Base-by-base conservation (phyloP, 2,329 filamentous ascomycete genomes). In the Lachnellula arida region DNA sequence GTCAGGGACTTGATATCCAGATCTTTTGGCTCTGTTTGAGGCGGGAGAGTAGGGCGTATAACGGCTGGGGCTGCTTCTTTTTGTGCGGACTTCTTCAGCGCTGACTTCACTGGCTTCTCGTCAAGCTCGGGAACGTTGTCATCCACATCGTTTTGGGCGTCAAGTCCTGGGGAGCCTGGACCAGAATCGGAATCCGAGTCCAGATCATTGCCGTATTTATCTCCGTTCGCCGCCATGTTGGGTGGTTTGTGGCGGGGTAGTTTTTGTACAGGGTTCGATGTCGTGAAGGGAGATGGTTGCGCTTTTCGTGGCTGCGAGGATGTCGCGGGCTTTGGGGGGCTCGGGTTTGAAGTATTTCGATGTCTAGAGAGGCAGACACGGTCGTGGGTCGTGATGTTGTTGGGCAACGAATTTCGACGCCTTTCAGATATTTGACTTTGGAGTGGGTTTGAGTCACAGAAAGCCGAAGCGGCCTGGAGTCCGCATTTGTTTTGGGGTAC, bases 21-120 rank as follows among this genome's bases (percentile, higher is more conserved):
- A 67, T 91, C 87, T 73, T 88, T 85, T 68, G 94, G 91, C 66
- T 99, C 89, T 64, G 94, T 96, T 79, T 99, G 94, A 66, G 91
- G 89, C 67, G 94, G 94, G 56, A 91, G 80, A 61, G 79, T 78
- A 62, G 87, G 86, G 67, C 82, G 77, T 68, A 82, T 79, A 54
- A 84, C 75, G 57, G 78, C 79, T 57, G 81, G 78, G 54, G 81
- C 77, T 58, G 80, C 76, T 58, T 77, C 76, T 49, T 76, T 75
- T 51, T 77, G 75, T 63, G 85, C 75, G 40, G 76, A 81, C 76
- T 91, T 91, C 82, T 97, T 97, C 75, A 97, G 77, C 25, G 90
- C 86, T 46, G 92, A 89, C 81, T 96, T 96, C 69, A 85, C 74
- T 55, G 84, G 81, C 79, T 89, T 86, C 67, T 86, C 79, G 39